phyloP scores from a whole-genome alignment of 2,329 filamentous ascomycete species.

The Pseudogymnoascus sp. region DNA sequence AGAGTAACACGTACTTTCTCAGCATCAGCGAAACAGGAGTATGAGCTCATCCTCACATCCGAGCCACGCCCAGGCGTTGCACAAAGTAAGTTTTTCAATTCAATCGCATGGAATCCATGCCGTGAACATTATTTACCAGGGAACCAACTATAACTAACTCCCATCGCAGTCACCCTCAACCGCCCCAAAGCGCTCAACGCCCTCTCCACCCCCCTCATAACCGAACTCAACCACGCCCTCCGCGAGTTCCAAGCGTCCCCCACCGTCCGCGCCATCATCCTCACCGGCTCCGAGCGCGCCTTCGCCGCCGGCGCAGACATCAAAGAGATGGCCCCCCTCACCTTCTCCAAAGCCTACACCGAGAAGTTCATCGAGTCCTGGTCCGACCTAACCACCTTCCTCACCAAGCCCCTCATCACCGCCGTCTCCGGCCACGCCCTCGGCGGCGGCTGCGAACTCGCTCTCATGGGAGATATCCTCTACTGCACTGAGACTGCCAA shows the following conservation, averaged over 20 bases:
- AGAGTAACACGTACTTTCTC: constrained; percentile 21
- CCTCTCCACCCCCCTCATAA: constrained; percentile 81
- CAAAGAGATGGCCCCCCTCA: constrained; percentile 94
- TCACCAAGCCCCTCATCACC: constrained; percentile 91
- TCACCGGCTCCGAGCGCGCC: constrained; percentile 82
- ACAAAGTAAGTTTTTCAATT: constrained; percentile 52
- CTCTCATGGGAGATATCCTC: constrained; percentile 93
- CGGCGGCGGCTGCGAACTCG: constrained; percentile 90
- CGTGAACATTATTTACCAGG: background rate
- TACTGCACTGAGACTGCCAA: constrained; percentile 81
- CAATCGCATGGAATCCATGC: background rate
- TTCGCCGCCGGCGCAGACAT: constrained; percentile 97
- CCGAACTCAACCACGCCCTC: constrained; percentile 77
- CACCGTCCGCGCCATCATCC: constrained; percentile 64
- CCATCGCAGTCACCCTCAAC: constrained; percentile 69
- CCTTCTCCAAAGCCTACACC: constrained; percentile 79
- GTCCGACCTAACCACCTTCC: constrained; percentile 71
- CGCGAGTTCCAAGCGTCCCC: constrained; percentile 59
- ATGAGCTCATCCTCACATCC: constrained; percentile 76
- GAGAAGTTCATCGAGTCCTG: constrained; percentile 91
- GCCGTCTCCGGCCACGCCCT: constrained; percentile 92
- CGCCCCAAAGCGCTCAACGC: constrained; percentile 94
- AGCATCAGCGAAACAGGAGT: constrained; percentile 35
- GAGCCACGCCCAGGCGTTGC: constrained; percentile 82
- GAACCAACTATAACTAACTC: constrained; percentile 4